Base-by-base conservation (phyloP, 2,329 filamentous ascomycete genomes). In the Claviceps citrina region DNA sequence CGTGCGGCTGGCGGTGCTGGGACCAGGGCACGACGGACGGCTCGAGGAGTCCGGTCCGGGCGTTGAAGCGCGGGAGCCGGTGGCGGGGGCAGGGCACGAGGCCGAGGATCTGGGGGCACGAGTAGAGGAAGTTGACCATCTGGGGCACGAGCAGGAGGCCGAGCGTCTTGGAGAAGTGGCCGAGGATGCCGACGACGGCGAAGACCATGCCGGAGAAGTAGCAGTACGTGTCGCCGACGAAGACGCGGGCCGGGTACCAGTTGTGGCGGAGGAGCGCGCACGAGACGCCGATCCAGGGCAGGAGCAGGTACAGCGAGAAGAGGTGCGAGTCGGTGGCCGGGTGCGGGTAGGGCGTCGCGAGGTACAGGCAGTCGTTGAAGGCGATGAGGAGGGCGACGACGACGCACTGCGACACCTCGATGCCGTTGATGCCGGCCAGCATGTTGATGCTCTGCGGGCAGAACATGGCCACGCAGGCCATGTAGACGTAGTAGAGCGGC, bases 121-220 rank as follows among this genome's bases (percentile, higher is more conserved):
- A 95, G 66, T 96, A 98, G 48, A 89, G 56, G 57, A 96, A 96
- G 66, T 98, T 98, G 72, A 93, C 86, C 51, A 93, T 82, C 63
- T 98, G 91, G 12, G 91, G 91, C 30, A 94, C 70, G 49, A 98
- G 81, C 7, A 98, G 70, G 38, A 98, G 73, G 41, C 94, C 73
- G 34, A 98, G 71, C 1, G 91, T 98, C 65, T 98, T 98, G 66
- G 84, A 93, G 65, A 98, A 98, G 65, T 98, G 91, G 19, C 91
- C 91, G 39, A 95, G 71, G 54, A 98, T 96, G 47, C 85, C 86
- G 48, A 96, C 91, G 33, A 95, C 87, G 40, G 89, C 91, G 57
- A 98, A 98, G 30, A 96, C 84, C 86, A 98, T 98, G 49, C 91
- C 91, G 1, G 91, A 91, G 60, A 98, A 95, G 65, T 98, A 98